phyloP scores from a whole-genome alignment of 805 yeast genomes.

The Wickerhamiella sergipiensis region DNA sequence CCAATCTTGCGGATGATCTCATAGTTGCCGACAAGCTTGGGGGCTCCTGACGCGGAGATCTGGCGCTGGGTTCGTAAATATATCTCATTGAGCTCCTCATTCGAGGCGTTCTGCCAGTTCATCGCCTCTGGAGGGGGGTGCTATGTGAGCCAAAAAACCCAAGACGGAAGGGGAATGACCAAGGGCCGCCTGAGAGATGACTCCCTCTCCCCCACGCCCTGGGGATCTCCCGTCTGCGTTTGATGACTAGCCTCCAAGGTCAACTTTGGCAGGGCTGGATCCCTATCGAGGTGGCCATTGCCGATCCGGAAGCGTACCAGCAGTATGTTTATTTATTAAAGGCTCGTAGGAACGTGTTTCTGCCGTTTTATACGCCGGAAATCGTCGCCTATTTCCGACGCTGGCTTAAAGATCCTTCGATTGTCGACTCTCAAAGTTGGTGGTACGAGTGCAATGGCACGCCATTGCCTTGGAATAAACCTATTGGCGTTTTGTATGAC shows the following conservation, averaged over 20 bases:
- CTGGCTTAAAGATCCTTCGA: slow-evolving; percentile 5
- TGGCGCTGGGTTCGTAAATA: slow-evolving; percentile 8
- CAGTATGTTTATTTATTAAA: slow-evolving; percentile 5
- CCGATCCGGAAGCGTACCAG: slow-evolving; percentile 1
- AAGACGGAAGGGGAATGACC: not conserved
- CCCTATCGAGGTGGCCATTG: slow-evolving; percentile 4
- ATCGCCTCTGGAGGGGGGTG: not conserved
- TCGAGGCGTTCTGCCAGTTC: not conserved
- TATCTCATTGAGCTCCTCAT: slow-evolving; percentile 2
- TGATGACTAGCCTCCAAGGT: not conserved
- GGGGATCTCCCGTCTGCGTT: not conserved
- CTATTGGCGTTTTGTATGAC: slow-evolving; percentile 16
- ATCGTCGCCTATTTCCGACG: slow-evolving; percentile 11
- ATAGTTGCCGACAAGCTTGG: slow-evolving; percentile 70
- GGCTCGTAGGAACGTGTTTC: slow-evolving; percentile 9
- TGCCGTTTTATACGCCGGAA: slow-evolving; percentile 7
- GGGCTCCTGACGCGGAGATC: slow-evolving; percentile 7
- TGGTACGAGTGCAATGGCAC: slow-evolving; percentile 7
- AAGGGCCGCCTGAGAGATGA: not conserved
- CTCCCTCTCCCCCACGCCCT: not conserved
- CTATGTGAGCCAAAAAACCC: not conserved
- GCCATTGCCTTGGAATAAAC: slow-evolving; percentile 12
- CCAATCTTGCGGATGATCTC: slow-evolving; percentile 63
- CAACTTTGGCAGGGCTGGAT: slow-evolving; percentile 6
- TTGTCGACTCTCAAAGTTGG: slow-evolving; percentile 9